A percentile compares a stretch with the other conserved stretches of the same genome.
phyloP scores from a whole-genome alignment of 2,329 filamentous ascomycete species.

The Fusarium luffae region DNA sequence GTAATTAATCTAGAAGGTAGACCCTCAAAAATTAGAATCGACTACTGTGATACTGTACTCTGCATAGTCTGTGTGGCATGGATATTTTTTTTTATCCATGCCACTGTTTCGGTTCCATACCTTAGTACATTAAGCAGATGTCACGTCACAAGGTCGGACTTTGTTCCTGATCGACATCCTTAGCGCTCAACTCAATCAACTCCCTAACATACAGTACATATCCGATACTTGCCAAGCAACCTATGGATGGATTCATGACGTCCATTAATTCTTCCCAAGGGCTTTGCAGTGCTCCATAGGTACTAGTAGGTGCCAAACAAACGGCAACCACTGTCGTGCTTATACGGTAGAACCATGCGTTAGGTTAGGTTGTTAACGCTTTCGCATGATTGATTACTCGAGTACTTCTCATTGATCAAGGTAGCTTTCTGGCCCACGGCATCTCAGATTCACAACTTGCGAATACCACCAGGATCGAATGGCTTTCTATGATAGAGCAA shows the following conservation, averaged over 20 bases:
- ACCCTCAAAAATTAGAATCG: neutral
- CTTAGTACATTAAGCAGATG: neutral
- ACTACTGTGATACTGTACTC: neutral
- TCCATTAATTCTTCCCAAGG: slow-evolving; percentile 8
- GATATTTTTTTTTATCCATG: neutral
- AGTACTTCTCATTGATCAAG: neutral
- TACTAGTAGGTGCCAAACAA: neutral
- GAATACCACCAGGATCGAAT: neutral
- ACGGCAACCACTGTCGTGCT: neutral
- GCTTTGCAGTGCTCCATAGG: slow-evolving; percentile 2
- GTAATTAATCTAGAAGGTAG: too few relatives aligned
- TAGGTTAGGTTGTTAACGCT: neutral
- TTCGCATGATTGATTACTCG: neutral
- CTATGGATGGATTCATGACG: slow-evolving; percentile 14
- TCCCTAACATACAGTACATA: slow-evolving; percentile 19
- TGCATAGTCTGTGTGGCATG: neutral
- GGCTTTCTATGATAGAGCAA: slow-evolving; percentile 10
- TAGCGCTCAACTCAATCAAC: slow-evolving; percentile 35
- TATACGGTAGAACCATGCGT: neutral
- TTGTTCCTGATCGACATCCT: slow-evolving; percentile 37
- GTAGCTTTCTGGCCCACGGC: neutral
- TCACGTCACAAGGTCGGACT: slow-evolving; percentile 1
- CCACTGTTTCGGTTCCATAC: neutral
- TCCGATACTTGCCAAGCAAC: slow-evolving; percentile 8
- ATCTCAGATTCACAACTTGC: neutral